phyloP scores from a whole-genome alignment of 495 filamentous ascomycete genomes.

The Achaetomiella virescens region DNA sequence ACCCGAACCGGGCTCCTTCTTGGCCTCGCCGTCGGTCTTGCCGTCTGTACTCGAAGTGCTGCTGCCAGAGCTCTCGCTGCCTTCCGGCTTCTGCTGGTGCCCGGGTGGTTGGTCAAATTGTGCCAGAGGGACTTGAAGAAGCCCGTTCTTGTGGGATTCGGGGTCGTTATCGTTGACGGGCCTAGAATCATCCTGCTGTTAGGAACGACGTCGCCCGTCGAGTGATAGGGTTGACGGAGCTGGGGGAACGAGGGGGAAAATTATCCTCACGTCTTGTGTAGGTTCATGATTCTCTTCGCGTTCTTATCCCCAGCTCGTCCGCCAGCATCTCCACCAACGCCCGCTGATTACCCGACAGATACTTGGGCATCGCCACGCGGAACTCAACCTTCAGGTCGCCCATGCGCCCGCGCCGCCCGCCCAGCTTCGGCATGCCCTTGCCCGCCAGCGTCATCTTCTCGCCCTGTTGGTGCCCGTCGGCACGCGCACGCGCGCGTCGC shows the following conservation, averaged over 20 bases:
- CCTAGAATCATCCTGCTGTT: background rate
- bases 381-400: conserved; percentile 92
- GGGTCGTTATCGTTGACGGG: background rate
- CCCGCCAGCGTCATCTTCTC: conserved; percentile 81
- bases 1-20: background rate
- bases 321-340: conserved; percentile 91
- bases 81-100: conserved; percentile 34
- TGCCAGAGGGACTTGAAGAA: conserved; percentile 90
- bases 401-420: conserved; percentile 43
- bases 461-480: conserved; percentile 82
- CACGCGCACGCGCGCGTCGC: conserved; percentile 80
- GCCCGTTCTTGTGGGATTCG: conserved; percentile 61
- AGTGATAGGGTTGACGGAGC: conserved; percentile 9
- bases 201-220: conserved; percentile 4
- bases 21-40: background rate
- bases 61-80: conserved; percentile 19
- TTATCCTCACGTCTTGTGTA: conserved; percentile 31
- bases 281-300: conserved; percentile 83
- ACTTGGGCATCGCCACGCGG: conserved; percentile 91
- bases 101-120: conserved; percentile 69
- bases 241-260: background rate
- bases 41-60: background rate
- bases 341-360: conserved; percentile 79
- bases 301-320: conserved; percentile 87
- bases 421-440: conserved; percentile 85